A percentile compares a stretch with the other conserved stretches of the same genome.
Evolutionary conservation across 2,329 filamentous ascomycete species (phyloP).

Genomic region (Claviceps fusiformis): DNA sequence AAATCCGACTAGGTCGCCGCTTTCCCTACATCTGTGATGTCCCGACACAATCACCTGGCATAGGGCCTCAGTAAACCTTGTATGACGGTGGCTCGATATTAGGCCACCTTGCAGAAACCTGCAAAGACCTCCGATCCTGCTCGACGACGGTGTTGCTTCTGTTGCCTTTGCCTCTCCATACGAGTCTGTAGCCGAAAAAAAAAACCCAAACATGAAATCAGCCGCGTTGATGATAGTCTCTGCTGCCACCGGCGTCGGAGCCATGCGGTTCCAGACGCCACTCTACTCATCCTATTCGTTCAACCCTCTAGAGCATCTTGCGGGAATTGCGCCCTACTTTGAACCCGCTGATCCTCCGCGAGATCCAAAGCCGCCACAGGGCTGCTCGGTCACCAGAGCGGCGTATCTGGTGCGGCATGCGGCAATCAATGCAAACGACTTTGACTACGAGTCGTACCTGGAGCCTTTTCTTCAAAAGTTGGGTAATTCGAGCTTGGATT

Average conservation of each 20-base stretch:
- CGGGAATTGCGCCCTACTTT: conserved; percentile 44
- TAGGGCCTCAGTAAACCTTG: neutral
- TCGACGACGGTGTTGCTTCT: neutral
- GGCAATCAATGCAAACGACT: conserved; percentile 47
- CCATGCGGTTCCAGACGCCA: conserved; percentile 7
- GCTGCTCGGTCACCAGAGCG: conserved; percentile 36
- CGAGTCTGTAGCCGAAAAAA: neutral
- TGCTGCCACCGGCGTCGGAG: neutral
- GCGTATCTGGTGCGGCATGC: conserved; percentile 46
- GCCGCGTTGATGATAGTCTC: neutral
- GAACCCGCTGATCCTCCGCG: conserved; percentile 34
- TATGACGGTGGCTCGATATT: neutral
- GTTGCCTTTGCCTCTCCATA: neutral
- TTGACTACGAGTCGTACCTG: conserved; percentile 43
- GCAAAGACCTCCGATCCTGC: neutral
- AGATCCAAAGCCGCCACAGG: conserved; percentile 24
- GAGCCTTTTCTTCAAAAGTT: conserved; percentile 45
- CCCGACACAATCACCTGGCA: too few species aligned
- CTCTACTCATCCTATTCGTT: conserved; percentile 36
- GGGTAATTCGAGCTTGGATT: conserved; percentile 43
- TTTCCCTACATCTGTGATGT: too few species aligned
- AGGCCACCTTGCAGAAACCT: neutral
- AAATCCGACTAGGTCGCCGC: too few species aligned
- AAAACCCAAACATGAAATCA: neutral
- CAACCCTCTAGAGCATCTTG: conserved; percentile 39